Conservation (phyloP, 2,329 filamentous ascomycete species). For the Aspergillaceae sp. region DNA sequence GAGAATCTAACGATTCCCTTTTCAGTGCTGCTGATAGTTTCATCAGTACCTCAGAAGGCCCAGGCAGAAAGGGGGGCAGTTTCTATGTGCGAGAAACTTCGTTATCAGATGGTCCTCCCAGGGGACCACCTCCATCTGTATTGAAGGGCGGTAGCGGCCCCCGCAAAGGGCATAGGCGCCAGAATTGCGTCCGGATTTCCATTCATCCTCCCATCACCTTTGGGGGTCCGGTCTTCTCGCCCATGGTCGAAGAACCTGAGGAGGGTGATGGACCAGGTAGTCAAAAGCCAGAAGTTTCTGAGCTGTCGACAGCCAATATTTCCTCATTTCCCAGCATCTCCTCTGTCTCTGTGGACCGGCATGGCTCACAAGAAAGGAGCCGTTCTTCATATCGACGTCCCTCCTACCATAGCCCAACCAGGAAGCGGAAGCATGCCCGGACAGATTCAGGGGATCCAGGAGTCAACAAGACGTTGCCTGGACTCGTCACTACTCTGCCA, state of each 20-base stretch:
- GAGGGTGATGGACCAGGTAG: conserved; percentile 22
- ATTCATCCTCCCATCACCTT: conserved; percentile 30
- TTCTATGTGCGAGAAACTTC: conserved; percentile 12
- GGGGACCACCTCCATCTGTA: conserved; percentile 21
- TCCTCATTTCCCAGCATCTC: conserved; percentile 11
- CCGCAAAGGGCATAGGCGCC: conserved; percentile 34
- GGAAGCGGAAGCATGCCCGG: conserved; percentile 17
- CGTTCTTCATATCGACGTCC: background rate
- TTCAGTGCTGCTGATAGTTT: conserved; percentile 14
- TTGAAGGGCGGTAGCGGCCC: conserved; percentile 23
- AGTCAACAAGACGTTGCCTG: conserved; percentile 16
- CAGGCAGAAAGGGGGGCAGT: conserved; percentile 10
- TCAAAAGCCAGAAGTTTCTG: conserved; percentile 15
- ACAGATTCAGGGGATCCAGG: conserved; percentile 8
- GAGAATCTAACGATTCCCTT: conserved; percentile 20
- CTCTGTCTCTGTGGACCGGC: conserved; percentile 5
- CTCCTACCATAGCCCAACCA: conserved; percentile 15
- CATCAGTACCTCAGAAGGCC: conserved; percentile 3
- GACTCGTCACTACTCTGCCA: conserved; percentile 17
- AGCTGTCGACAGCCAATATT: conserved; percentile 8
- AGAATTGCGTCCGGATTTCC: conserved; percentile 38
- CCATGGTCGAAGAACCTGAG: conserved; percentile 29
- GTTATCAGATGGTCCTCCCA: conserved; percentile 16
- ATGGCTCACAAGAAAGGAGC: background rate
- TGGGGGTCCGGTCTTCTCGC: conserved; percentile 23